Evolutionary conservation across 176 grass and related monocot species (phyloP).

Genomic region (Areca catechu): DNA sequence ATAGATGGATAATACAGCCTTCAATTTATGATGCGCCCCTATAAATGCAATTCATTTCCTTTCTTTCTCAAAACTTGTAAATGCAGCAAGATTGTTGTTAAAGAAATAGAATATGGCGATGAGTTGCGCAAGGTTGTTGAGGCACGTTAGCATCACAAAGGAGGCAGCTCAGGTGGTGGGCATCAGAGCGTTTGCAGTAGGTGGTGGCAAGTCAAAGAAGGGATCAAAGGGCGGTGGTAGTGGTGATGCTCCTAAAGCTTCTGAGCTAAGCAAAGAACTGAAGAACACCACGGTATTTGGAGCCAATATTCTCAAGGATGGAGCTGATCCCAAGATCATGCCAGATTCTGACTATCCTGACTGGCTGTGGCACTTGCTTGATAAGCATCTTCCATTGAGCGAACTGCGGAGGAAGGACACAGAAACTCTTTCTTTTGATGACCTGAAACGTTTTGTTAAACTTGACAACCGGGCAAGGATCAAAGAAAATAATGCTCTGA

Average conservation of each 20-base stretch:
- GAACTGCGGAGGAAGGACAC: constrained; percentile 68
- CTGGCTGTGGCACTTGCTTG: constrained; percentile 59
- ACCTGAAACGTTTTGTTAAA: constrained; percentile 76
- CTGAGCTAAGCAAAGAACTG: constrained; percentile 63
- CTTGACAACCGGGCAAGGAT: constrained; percentile 73
- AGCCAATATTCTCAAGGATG: constrained; percentile 88
- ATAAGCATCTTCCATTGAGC: constrained; percentile 61
- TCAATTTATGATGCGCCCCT: too few species aligned
- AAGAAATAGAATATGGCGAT: constrained; percentile 30
- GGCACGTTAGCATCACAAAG: constrained; percentile 11
- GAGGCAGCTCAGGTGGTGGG: constrained; percentile 26
- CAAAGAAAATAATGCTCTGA: constrained; percentile 77
- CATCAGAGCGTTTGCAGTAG: constrained; percentile 46
- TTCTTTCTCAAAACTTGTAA: too few species aligned
- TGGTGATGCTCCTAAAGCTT: constrained; percentile 50
- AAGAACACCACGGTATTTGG: constrained; percentile 77
- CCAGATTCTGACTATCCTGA: constrained; percentile 75
- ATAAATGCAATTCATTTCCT: too few species aligned
- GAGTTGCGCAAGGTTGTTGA: constrained; percentile 32
- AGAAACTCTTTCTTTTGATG: constrained; percentile 62
- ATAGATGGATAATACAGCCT: too few species aligned
- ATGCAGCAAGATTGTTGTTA: too few species aligned
- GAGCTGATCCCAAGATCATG: constrained; percentile 61
- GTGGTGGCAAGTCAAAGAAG: constrained; percentile 68
- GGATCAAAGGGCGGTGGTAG: constrained; percentile 47